A percentile compares a stretch with the other conserved stretches of the same genome.
Conservation (phyloP, 192 early-diverging fungal species). For the Coemansia reversa region DNA sequence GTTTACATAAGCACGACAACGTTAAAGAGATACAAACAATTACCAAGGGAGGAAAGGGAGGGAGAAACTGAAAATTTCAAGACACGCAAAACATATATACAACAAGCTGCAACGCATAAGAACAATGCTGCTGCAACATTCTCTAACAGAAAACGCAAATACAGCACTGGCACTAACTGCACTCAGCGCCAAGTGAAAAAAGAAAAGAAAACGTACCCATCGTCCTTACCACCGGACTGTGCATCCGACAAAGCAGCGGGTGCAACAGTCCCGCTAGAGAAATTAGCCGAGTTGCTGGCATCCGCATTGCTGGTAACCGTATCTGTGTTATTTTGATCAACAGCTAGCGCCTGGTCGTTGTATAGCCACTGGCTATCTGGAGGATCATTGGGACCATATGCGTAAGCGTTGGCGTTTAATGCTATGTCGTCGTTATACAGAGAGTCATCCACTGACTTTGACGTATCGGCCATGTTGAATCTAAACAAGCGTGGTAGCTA, state of each 20-base stretch:
- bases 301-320: neutral
- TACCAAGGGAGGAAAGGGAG: neutral
- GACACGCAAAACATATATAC: slow-evolving; percentile 25
- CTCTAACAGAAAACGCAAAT: slow-evolving; percentile 1
- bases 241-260: neutral
- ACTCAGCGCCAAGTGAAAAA: slow-evolving; percentile 15
- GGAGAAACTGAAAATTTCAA: slow-evolving; percentile 6
- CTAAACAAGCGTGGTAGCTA: neutral
- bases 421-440: slow-evolving; percentile 38
- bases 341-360: slow-evolving; percentile 31
- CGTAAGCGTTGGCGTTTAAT: slow-evolving; percentile 14
- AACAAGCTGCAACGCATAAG: slow-evolving; percentile 10
- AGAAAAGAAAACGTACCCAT: slow-evolving; percentile 45
- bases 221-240: slow-evolving; percentile 26
- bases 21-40: slow-evolving; percentile 5
- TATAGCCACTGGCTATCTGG: slow-evolving; percentile 42
- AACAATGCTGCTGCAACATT: neutral
- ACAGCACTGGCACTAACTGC: slow-evolving; percentile 14
- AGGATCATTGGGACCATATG: slow-evolving; percentile 10
- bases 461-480: slow-evolving; percentile 21
- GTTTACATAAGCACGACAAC: slow-evolving; percentile 54
- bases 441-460: slow-evolving; percentile 21
- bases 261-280: neutral
- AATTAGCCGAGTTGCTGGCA: neutral
- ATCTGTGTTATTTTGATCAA: neutral